Conservation (phyloP, 257 asterid genomes). For the Nicotiana knightiana region DNA sequence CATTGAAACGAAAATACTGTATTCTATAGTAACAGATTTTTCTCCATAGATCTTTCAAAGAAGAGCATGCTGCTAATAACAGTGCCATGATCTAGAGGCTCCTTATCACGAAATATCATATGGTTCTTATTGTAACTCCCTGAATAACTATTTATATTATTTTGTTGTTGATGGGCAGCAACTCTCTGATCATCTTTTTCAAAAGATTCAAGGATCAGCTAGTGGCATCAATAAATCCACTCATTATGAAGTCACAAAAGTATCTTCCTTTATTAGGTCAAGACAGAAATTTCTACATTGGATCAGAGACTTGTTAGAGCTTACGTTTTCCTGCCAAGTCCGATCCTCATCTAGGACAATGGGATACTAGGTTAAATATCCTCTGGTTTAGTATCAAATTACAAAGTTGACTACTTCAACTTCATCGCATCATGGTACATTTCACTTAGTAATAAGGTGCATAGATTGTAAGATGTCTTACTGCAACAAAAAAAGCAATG, state of each 20-base stretch:
- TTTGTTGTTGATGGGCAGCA: neutral
- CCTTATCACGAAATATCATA: neutral
- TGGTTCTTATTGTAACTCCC: neutral
- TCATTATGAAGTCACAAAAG: neutral
- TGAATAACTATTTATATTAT: neutral
- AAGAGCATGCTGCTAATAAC: neutral
- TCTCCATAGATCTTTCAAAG: neutral
- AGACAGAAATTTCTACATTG: neutral
- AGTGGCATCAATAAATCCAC: neutral
- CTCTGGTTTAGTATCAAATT: neutral
- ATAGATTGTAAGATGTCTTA: neutral
- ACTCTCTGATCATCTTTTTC: neutral
- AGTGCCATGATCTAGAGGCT: neutral
- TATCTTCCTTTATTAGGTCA: neutral
- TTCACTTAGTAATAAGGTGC: neutral
- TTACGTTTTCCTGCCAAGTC: neutral
- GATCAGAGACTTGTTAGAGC: neutral
- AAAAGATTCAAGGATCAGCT: constrained; percentile 1
- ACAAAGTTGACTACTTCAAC: neutral
- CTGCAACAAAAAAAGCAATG: neutral
- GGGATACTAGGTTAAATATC: neutral
- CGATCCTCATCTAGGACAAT: neutral
- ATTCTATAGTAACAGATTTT: neutral
- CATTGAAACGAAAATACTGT: neutral
- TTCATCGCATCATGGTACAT: neutral